Evolutionary conservation across 352 stramenopile genomes (phyloP).

Genomic region (Halophytophthora polymorphica): DNA sequence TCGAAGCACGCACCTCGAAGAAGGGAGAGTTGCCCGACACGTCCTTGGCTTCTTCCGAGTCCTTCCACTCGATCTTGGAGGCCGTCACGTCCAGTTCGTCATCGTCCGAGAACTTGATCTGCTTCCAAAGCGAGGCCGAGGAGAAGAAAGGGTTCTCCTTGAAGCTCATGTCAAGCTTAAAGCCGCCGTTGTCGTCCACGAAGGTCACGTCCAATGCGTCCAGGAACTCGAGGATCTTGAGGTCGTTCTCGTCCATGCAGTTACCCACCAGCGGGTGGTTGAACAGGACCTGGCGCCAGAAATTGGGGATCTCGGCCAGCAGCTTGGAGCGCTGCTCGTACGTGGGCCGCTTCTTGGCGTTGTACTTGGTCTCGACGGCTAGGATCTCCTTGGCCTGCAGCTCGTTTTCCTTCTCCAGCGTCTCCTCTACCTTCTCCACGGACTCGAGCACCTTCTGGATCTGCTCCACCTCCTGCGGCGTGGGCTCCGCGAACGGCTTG

Average conservation of each 20-base stretch:
- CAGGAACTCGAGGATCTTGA: slow-evolving; percentile 48
- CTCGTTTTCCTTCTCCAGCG: slow-evolving; percentile 63
- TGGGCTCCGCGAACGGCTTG: too few species aligned
- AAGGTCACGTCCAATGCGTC: slow-evolving; percentile 63
- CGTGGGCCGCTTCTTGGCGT: slow-evolving; percentile 56
- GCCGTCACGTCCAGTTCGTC: slow-evolving; percentile 53
- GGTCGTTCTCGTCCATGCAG: slow-evolving; percentile 46
- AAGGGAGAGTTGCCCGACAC: slow-evolving; percentile 43
- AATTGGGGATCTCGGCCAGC: slow-evolving; percentile 56
- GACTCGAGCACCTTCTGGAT: slow-evolving; percentile 56
- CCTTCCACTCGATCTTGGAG: slow-evolving; percentile 60
- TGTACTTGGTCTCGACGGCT: slow-evolving; percentile 76
- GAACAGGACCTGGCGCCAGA: slow-evolving; percentile 73
- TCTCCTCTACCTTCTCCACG: slow-evolving; percentile 50
- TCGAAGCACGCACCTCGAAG: slow-evolving; percentile 35
- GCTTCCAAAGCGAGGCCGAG: slow-evolving; percentile 57
- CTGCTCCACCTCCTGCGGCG: slow-evolving; percentile 33
- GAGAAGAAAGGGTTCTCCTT: slow-evolving; percentile 67
- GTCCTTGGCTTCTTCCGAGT: slow-evolving; percentile 51
- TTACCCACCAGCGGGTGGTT: slow-evolving; percentile 68
- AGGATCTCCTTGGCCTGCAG: slow-evolving; percentile 66
- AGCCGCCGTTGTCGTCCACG: slow-evolving; percentile 58
- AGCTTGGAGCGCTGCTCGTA: slow-evolving; percentile 69
- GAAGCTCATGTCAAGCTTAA: slow-evolving; percentile 72
- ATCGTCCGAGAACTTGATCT: slow-evolving; percentile 68